Conservation (phyloP, 2,329 filamentous ascomycete genomes). For the Teratosphaeria viscida region DNA sequence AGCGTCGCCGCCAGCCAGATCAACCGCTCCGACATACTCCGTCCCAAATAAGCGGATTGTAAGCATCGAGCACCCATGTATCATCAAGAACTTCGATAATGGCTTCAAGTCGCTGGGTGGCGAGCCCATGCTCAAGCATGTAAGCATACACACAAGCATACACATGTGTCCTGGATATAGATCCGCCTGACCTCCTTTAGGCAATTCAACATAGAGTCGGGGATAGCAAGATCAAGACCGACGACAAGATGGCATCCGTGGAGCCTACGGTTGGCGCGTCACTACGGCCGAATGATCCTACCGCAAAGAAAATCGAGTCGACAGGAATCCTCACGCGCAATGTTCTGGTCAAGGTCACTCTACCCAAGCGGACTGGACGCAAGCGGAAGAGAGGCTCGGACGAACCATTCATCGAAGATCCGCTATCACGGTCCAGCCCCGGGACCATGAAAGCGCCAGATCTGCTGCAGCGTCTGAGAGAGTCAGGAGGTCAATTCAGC, state of each 20-base stretch:
- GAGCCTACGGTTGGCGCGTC: constrained; percentile 54
- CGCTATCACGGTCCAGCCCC: constrained; percentile 1
- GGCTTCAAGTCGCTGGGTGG: constrained; percentile 54
- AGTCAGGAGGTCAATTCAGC: constrained; percentile 17
- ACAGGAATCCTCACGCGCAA: constrained; percentile 69
- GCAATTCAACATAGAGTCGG: constrained; percentile 23
- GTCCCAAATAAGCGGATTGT: constrained; percentile 46
- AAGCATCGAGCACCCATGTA: constrained; percentile 56
- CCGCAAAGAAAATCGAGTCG: constrained; percentile 68
- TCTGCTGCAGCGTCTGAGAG: constrained; percentile 21
- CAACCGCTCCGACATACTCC: constrained; percentile 33
- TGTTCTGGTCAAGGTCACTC: constrained; percentile 71
- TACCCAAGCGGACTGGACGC: constrained; percentile 77
- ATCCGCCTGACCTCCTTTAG: constrained; percentile 5
- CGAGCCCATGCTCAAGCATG: constrained; percentile 43
- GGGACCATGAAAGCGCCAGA: constrained; percentile 17
- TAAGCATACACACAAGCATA: constrained; percentile 28
- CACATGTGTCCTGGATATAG: neutral
- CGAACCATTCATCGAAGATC: constrained; percentile 35
- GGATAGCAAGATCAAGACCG: constrained; percentile 16
- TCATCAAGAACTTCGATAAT: constrained; percentile 54
- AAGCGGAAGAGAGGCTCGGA: constrained; percentile 72
- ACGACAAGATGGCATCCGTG: constrained; percentile 11
- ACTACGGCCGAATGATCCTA: constrained; percentile 67
- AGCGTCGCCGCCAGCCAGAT: neutral